phyloP scores from a whole-genome alignment of 2,329 filamentous ascomycete species.

The Ciborinia camelliae region DNA sequence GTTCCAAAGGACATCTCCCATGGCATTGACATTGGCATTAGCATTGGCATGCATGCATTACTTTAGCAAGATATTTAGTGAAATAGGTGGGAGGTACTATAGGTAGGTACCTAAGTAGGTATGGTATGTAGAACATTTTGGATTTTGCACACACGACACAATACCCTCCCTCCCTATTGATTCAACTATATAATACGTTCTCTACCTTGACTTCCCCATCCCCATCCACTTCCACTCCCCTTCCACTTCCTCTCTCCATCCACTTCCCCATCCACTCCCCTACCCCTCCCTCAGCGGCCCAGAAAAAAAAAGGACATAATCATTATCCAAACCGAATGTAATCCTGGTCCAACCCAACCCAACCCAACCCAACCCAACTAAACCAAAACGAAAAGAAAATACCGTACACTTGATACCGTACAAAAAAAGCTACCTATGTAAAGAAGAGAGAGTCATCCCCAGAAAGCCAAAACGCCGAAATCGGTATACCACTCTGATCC shows the following conservation, averaged over 20 bases:
- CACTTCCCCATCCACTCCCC: not conserved
- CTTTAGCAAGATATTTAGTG: no score
- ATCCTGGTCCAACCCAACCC: not conserved
- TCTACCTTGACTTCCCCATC: not conserved
- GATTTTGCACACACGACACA: no score
- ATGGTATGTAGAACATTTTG: not conserved
- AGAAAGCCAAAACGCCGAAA: conserved; percentile 7
- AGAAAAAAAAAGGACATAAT: not conserved
- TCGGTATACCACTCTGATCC: not conserved
- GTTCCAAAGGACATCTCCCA: no score
- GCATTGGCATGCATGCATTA: no score
- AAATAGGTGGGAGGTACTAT: no score
- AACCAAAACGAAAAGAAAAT: not conserved
- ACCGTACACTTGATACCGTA: conserved; percentile 12
- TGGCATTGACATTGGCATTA: no score
- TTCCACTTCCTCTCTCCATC: not conserved
- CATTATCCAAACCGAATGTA: conserved; percentile 11
- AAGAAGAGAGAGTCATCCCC: not conserved
- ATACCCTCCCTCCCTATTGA: no score
- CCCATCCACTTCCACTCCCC: not conserved
- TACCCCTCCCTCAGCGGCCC: not conserved
- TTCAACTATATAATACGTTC: no score
- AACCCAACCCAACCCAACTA: not conserved
- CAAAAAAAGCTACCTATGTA: conserved; percentile 4
- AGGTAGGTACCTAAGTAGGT: no score